Conservation (phyloP, 306 rosid genomes). For the Trifolium dubium region DNA sequence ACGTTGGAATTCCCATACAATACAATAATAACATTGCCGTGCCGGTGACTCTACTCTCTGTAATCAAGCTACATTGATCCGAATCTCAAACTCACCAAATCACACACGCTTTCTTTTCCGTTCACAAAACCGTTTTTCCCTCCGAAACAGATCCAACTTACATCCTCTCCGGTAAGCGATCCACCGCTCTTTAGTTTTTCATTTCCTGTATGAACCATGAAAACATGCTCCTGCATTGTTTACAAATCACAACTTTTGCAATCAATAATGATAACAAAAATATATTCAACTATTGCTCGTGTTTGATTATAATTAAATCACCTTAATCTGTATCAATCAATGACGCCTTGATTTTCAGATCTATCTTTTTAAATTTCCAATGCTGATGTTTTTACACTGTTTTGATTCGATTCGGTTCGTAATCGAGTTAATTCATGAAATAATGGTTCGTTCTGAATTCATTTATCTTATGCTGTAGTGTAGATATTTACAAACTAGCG, state of each 20-base stretch:
- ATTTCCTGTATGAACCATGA: background rate
- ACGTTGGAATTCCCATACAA: background rate
- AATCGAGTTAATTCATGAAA: conserved; percentile 16
- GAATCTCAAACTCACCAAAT: conserved; percentile 29
- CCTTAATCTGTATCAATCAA: too few species aligned
- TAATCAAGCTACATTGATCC: conserved; percentile 24
- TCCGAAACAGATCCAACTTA: conserved; percentile 37
- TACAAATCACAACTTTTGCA: too few species aligned
- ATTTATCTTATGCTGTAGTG: background rate
- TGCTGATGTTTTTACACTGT: background rate
- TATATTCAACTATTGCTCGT: too few species aligned
- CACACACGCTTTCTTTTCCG: background rate
- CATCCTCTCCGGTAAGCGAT: conserved; percentile 40
- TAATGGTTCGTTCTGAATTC: background rate
- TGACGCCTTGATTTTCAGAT: background rate
- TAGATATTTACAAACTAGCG: background rate
- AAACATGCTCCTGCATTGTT: too few species aligned
- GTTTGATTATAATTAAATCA: too few species aligned
- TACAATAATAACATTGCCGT: background rate
- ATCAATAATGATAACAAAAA: too few species aligned
- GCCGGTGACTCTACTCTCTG: background rate
- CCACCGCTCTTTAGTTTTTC: conserved; percentile 22
- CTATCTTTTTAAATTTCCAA: conserved; percentile 5
- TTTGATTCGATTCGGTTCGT: conserved; percentile 17
- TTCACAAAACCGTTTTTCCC: conserved; percentile 25